Evolutionary conservation across 805 yeast species (phyloP).

Genomic region (Deakozyma indianensis): DNA sequence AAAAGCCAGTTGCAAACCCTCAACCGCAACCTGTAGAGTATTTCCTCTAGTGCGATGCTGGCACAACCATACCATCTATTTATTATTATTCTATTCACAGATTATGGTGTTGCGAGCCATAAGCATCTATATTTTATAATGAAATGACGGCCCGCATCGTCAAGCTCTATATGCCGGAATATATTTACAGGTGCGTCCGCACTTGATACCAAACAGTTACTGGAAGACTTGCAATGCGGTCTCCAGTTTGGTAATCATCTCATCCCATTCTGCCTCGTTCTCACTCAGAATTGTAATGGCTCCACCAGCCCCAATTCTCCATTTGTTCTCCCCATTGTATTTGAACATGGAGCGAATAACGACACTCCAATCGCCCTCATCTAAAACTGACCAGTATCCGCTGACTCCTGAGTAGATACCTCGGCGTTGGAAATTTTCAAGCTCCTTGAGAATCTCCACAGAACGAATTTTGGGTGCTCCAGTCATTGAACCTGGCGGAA

Average conservation of each 20-base stretch:
- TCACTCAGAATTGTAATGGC: slow-evolving; percentile 87
- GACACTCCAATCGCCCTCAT: slow-evolving; percentile 92
- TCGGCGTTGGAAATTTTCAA: slow-evolving; percentile 41
- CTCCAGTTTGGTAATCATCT: slow-evolving; percentile 66
- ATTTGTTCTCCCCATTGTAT: slow-evolving; percentile 22
- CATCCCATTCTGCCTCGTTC: slow-evolving; percentile 79
- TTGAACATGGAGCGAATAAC: slow-evolving; percentile 72
- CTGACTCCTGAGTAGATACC: slow-evolving; percentile 91
- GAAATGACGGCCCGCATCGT: too few species aligned
- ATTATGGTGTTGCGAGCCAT: too few species aligned
- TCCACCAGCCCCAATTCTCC: slow-evolving; percentile 98
- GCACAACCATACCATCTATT: not conserved
- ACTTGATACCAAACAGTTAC: too few species aligned
- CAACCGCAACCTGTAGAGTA: slow-evolving; percentile 35
- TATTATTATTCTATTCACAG: not conserved
- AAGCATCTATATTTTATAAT: too few species aligned
- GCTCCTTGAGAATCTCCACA: slow-evolving; percentile 57
- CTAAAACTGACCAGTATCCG: slow-evolving; percentile 87
- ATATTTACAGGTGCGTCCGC: too few species aligned
- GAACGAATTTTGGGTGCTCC: slow-evolving; percentile 97
- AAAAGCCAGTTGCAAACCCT: slow-evolving; percentile 9
- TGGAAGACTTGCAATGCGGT: slow-evolving; percentile 65
- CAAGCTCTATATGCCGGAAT: too few species aligned
- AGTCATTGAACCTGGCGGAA: slow-evolving; percentile 99
- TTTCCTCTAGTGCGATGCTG: slow-evolving; percentile 23